Base-by-base conservation (phyloP, 129 eudicot species). In the Ambrosia trifida region DNA sequence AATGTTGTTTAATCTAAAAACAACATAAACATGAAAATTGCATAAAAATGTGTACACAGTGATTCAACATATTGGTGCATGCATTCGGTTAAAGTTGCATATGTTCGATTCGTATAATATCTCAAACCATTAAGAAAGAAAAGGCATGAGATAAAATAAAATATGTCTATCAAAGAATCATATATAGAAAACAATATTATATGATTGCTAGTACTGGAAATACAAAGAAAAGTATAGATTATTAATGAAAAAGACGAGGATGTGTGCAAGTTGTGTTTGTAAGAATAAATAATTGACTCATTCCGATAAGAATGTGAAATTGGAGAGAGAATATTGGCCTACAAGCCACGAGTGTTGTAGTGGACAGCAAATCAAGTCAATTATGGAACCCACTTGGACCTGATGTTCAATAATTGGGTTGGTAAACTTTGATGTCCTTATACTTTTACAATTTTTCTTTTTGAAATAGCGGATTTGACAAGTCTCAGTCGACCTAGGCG, bases 311-410 rank as follows among this genome's bases (percentile, higher is more conserved):
- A 59, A 13, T 31, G 17, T 16, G 36, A 28, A 40, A 40, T 40
- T 38, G 43, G 43, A 38, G 43, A 38, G 20, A 11, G 17, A 3
- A 30, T 11, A 31, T 57, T 11, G 64, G 64, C 8, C 64, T 11
- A 30, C 64, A 57, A 28, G 64, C 7, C 36, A 49, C n/a, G 20
- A 49, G 7, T 4, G 54, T 49, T 49, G n/a, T 57, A 57, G 28
- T 30, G 36, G 64, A 12, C 38, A 57, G 14, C 36, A 57, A 57
- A 57, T 57, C 63, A 57, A 57, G 63, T 57, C 63, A 57, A 57
- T 10, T 24, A 59, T 59, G 18, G 41, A 59, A 30, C 38, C 64
- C 64, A 30, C 64, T 30, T 31, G 64, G 64, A 59, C 41, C 17
- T 12, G 11, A 59, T 59, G 12, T 59, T 59, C 7, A 57, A 57